Base-by-base conservation (phyloP, 768 basidiomycete species). In the Symmetrospora coprosmae region DNA sequence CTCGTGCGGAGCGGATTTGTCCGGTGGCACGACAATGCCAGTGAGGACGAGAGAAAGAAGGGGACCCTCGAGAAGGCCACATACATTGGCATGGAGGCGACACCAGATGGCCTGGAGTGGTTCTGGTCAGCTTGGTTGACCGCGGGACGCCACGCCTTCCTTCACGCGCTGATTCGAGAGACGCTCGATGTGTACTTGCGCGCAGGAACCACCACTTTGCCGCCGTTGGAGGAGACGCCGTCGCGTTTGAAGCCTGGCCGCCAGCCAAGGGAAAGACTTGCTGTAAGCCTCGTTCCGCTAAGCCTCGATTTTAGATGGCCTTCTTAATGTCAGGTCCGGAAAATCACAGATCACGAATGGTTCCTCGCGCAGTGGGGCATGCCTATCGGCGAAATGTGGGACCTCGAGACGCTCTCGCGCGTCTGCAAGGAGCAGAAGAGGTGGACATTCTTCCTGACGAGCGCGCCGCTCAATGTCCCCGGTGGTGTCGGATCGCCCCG, bases 201-300 rank as follows among this genome's bases (percentile, higher is more conserved):
- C n/a, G n/a, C n/a, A n/a, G 47, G 48, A 43, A 66, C 30, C 46
- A 64, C 9, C 63, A 61, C 11, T 66, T 66, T 37, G 53, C 50
- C 1, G 65, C 65, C 2, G 65, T 66, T 17, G 65, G 37, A 0
- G 63, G 63, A 0, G 65, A 66, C 45, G 50, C 63, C 11, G 51
- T 64, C 6, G 51, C 65, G 16, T 66, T 66, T 25, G 65, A 66
- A 30, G 60, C 58, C 2, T 64, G 62, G 65, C 62, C 58, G 23
- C 55, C 53, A 6, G 23, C n/a, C 9, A 31, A 31, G 28, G 53
- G 45, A 13, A 25, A 38, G 27, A 39, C 49, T 11, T 52, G 23
- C 55, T 31, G 39, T 55, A 41, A 46, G 53, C 35, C 2, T 19
- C 21, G 6, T 34, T 51, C 50, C 37, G 30, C 30, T 27, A 34